These are phyloP conservation scores for Cyberlindnera euphorbiiphila DNA, from an alignment of 805 yeast species.

Conservation along the genomic window DNA sequence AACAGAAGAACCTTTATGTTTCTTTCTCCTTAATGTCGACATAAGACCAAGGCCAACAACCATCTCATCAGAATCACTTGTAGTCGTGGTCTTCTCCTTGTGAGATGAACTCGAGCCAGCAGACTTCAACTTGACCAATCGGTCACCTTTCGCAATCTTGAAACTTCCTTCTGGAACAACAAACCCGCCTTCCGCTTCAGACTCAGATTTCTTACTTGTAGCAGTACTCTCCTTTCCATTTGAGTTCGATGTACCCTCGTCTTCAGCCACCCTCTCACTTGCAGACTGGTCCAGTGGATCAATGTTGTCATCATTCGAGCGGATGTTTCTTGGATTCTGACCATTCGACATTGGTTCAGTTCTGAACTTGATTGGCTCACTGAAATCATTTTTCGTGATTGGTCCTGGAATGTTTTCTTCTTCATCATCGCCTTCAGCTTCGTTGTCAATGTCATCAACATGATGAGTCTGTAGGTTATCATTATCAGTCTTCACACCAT, in stretches of 20 bases:
- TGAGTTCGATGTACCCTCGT: slow-evolving; percentile 22
- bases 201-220: slow-evolving; percentile 13
- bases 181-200: slow-evolving; percentile 14
- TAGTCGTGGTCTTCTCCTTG: slow-evolving; percentile 21
- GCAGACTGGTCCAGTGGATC: slow-evolving; percentile 16
- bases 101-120: slow-evolving; percentile 12
- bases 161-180: slow-evolving; percentile 27
- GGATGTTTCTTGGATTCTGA: slow-evolving; percentile 8
- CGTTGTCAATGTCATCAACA: slow-evolving; percentile 13
- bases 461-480: slow-evolving; percentile 18
- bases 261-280: slow-evolving; percentile 9
- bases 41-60: slow-evolving; percentile 28
- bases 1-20: slow-evolving; percentile 19
- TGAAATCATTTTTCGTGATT: slow-evolving; percentile 1
- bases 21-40: slow-evolving; percentile 14
- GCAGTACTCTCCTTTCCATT: too few relatives aligned
- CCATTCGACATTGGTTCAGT: slow-evolving; percentile 19
- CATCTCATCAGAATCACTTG: slow-evolving; percentile 27
- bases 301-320: slow-evolving; percentile 16
- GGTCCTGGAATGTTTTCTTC: slow-evolving; percentile 5
- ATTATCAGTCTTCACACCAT: slow-evolving; percentile 25
- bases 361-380: slow-evolving; percentile 17
- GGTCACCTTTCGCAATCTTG: slow-evolving; percentile 10
- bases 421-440: slow-evolving; percentile 13
- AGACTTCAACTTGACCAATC: slow-evolving; percentile 2